Percentiles rank a stretch among this genome's conserved stretches.
Evolutionary conservation across 257 asterid species (phyloP).

Genomic region (Orobanche coerulescens): DNA sequence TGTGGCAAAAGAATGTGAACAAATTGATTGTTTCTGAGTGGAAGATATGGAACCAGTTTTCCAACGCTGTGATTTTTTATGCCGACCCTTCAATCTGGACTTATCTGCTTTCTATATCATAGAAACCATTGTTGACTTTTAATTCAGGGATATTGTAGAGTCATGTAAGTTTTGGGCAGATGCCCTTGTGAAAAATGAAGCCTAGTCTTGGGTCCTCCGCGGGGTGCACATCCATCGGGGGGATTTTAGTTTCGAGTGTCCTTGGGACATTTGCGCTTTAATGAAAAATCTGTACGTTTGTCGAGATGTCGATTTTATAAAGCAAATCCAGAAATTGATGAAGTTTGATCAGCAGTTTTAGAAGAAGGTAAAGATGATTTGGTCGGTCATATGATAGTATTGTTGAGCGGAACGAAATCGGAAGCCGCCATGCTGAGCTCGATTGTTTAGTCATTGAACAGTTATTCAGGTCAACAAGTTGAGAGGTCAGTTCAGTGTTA

Average conservation of each 20-base stretch:
- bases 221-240: not conserved
- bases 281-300: not conserved
- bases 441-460: too few species aligned
- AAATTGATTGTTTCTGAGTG: too few species aligned
- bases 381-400: too few species aligned
- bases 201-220: not conserved
- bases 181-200: slow-evolving; percentile 15
- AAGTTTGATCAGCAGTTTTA: not conserved
- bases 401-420: too few species aligned
- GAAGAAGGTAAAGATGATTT: not conserved
- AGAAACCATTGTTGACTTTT: not conserved
- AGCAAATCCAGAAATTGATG: not conserved
- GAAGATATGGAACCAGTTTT: not conserved
- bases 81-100: too few species aligned
- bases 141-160: slow-evolving; percentile 22
- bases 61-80: not conserved
- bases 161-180: slow-evolving; percentile 3
- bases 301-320: not conserved
- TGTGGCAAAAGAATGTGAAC: not conserved
- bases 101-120: not conserved
- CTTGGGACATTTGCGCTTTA: too few species aligned
- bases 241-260: too few species aligned
- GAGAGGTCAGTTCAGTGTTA: too few species aligned
- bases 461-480: too few species aligned
- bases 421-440: too few species aligned